Percentiles rank a stretch among this genome's conserved stretches.
phyloP scores from a whole-genome alignment of 371 early-diverging fungal species.

The Mortierella sp. region DNA sequence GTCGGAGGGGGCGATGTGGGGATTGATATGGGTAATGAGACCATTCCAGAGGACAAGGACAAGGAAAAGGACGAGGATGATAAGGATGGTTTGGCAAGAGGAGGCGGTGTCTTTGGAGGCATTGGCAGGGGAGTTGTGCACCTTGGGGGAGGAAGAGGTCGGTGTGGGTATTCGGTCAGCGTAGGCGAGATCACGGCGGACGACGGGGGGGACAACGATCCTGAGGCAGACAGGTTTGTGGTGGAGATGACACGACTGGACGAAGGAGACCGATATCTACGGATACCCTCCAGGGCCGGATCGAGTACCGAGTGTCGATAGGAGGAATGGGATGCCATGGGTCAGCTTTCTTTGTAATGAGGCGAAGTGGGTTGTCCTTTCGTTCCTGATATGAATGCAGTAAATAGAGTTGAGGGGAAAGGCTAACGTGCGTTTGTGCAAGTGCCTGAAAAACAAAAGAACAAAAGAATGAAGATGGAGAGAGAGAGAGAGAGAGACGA shows the following conservation, averaged over 20 bases:
- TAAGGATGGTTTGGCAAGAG: neutral
- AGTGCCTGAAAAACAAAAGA: neutral
- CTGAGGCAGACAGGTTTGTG: neutral
- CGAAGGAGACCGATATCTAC: neutral
- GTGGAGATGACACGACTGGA: conserved; percentile 1
- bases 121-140: conserved; percentile 17
- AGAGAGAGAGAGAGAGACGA: neutral
- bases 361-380: neutral
- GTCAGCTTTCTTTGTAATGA: neutral
- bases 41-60: conserved; percentile 11
- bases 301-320: neutral
- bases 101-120: conserved; percentile 28
- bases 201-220: neutral
- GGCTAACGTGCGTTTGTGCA: no score
- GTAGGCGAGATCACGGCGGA: conserved; percentile 12
- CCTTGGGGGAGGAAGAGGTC: conserved; percentile 7
- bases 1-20: conserved; percentile 30
- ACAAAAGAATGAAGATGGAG: neutral
- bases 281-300: conserved; percentile 5
- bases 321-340: neutral
- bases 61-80: conserved; percentile 8
- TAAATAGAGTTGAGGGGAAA: neutral
- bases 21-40: conserved; percentile 6
- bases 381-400: neutral
- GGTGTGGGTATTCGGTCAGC: neutral